Base-by-base conservation (phyloP, 73 alveolate genomes). In the Chromera velia region DNA sequence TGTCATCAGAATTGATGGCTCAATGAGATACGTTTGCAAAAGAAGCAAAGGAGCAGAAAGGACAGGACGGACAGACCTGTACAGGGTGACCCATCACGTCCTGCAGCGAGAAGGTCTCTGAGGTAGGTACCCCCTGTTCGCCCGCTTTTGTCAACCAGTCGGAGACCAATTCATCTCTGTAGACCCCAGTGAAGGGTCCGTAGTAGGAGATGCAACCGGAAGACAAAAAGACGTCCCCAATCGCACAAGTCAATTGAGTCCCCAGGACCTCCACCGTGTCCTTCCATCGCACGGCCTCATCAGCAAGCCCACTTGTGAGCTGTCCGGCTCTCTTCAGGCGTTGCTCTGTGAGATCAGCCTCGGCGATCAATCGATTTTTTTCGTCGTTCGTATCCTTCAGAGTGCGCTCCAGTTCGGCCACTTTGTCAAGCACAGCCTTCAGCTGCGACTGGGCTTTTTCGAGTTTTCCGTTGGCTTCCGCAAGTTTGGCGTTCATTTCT, bases 141-240 rank as follows among this genome's bases (percentile, higher is more conserved):
- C 55, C 64, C 48, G 90, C 47, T 67, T 75, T 81, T 72, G 75
- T 67, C 67, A 89, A 75, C 98, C 98, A 92, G n/a, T 87, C 79
- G 30, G 83, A 87, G 62, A 91, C 88, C 34, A 93, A 89, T 34
- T 91, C 93, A 69, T 82, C 90, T 75, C 85, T 90, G 88, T 63
- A 73, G 26, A 30, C 62, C 17, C 99, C 99, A 0, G 99, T 95
- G 88, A 97, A 97, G 0, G 99, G 99, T 70, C 99, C 98, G 86
- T 96, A 85, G 83, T 96, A 97, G 46, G 98, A 89, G 70, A 97
- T 97, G 48, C 96, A 91, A 13, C 98, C 95, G 0, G 99, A 89
- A 0, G 99, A 93, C 33, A 97, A 81, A 87, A 97, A 95, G 47
- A 96, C 97, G 92, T 96, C 68, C 66, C 94, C 80, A 80, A 93